Evolutionary conservation across 2,329 filamentous ascomycete species (phyloP).

Genomic region (Paecilomyces fulvus): DNA sequence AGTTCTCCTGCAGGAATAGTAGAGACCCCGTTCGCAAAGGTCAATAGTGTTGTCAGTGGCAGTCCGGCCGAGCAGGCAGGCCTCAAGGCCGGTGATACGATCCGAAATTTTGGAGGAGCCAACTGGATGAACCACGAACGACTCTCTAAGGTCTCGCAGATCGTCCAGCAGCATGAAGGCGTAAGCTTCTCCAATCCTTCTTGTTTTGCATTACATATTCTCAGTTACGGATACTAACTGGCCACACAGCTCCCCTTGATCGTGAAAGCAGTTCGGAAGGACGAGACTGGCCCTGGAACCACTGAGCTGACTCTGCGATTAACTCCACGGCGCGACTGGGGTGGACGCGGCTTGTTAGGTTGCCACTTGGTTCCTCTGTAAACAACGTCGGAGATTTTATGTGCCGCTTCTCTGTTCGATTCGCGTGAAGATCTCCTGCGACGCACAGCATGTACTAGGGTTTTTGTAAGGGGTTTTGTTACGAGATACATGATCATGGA

Average conservation of each 20-base stretch:
- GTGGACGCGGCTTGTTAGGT: conserved; percentile 78
- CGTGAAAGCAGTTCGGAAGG: conserved; percentile 55
- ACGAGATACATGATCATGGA: not conserved
- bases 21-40: conserved; percentile 71
- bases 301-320: conserved; percentile 60
- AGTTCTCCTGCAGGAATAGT: conserved; percentile 24
- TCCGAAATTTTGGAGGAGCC: conserved; percentile 77
- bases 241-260: conserved; percentile 54
- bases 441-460: not conserved
- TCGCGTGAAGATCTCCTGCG: not conserved
- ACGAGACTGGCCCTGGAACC: conserved; percentile 35
- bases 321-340: conserved; percentile 74
- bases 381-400: conserved; percentile 11
- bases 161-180: conserved; percentile 81
- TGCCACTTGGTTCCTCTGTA: conserved; percentile 81
- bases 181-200: conserved; percentile 44
- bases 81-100: conserved; percentile 67
- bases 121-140: conserved; percentile 79
- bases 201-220: not conserved
- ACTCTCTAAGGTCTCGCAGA: conserved; percentile 76
- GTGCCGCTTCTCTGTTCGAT: not conserved
- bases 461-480: not conserved
- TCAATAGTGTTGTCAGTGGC: conserved; percentile 69
- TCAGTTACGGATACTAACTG: conserved; percentile 3
- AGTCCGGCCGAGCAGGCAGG: conserved; percentile 82